Evolutionary conservation across 345 rosid species (phyloP).

Genomic region (Populus alba): DNA sequence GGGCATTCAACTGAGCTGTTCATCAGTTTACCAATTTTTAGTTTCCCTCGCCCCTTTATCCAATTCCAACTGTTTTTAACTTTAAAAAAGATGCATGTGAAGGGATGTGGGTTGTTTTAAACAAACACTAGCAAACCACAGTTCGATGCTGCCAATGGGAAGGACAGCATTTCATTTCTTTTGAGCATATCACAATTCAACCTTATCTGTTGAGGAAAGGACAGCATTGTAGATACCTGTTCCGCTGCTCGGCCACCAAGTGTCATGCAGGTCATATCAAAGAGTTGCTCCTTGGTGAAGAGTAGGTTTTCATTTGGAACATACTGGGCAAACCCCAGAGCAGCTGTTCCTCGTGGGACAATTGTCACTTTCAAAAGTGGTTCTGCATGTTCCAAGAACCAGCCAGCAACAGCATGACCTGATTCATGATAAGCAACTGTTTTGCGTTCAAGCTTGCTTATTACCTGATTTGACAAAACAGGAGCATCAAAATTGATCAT

Average conservation of each 20-base stretch:
- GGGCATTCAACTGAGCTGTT: not conserved
- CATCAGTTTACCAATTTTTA: not conserved
- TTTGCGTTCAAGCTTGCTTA: slow-evolving; percentile 73
- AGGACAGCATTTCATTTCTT: too few species aligned
- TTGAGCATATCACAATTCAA: not conserved
- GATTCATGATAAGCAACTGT: slow-evolving; percentile 93
- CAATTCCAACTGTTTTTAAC: not conserved
- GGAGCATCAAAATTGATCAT: not conserved
- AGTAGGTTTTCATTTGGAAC: slow-evolving; percentile 94
- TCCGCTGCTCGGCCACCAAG: slow-evolving; percentile 96
- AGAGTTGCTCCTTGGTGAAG: slow-evolving; percentile 88
- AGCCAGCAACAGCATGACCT: slow-evolving; percentile 87
- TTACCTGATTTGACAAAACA: slow-evolving; percentile 41
- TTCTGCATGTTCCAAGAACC: slow-evolving; percentile 93
- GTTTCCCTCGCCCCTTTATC: not conserved
- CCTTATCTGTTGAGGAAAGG: too few species aligned
- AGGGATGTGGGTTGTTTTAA: not conserved
- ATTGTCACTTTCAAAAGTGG: slow-evolving; percentile 89
- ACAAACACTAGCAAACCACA: not conserved
- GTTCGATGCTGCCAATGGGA: not conserved
- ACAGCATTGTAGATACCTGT: slow-evolving; percentile 42
- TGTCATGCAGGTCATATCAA: slow-evolving; percentile 92
- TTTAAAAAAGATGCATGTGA: not conserved
- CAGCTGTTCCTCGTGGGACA: slow-evolving; percentile 94
- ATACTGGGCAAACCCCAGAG: slow-evolving; percentile 89